Conservation (phyloP, 305 asterid species). For the Fraxinus sp. region DNA sequence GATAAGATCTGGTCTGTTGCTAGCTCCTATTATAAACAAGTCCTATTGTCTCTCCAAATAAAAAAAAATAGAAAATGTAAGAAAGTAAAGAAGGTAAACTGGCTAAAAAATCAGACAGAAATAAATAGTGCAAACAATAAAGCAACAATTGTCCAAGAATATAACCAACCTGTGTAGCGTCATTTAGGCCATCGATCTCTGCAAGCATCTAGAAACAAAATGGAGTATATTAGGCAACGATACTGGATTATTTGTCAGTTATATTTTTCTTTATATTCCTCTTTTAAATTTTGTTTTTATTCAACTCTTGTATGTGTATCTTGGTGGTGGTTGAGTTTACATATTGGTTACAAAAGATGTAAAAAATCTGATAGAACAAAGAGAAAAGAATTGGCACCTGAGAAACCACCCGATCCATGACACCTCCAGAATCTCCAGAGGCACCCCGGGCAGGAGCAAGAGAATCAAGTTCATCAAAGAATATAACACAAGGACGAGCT, state of each 20-base stretch:
- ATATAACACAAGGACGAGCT: constrained; percentile 98
- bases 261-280: not conserved
- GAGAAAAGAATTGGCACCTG: constrained; percentile 48
- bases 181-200: constrained; percentile 90
- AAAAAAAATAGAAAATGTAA: not conserved
- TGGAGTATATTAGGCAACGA: constrained; percentile 23
- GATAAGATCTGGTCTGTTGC: constrained; percentile 96
- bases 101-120: not conserved
- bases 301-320: not conserved
- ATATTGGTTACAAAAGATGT: not conserved
- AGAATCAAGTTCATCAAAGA: constrained; percentile 96
- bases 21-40: constrained; percentile 95
- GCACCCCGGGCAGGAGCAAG: constrained; percentile 99
- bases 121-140: not conserved
- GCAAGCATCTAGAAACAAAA: constrained; percentile 76
- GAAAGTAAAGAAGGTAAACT: not conserved
- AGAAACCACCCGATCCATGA: constrained; percentile 97
- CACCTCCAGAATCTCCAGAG: constrained; percentile 98
- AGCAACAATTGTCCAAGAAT: not conserved
- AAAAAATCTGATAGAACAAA: constrained; percentile 1
- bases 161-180: constrained; percentile 72
- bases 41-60: constrained; percentile 45
- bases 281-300: not conserved
- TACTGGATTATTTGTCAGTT: not conserved
- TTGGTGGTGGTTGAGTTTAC: not conserved